A percentile compares a stretch with the other conserved stretches of the same genome.
Evolutionary conservation across 1,284 basidiomycete genomes (phyloP).

Genomic region (Fistulina hepatica): DNA sequence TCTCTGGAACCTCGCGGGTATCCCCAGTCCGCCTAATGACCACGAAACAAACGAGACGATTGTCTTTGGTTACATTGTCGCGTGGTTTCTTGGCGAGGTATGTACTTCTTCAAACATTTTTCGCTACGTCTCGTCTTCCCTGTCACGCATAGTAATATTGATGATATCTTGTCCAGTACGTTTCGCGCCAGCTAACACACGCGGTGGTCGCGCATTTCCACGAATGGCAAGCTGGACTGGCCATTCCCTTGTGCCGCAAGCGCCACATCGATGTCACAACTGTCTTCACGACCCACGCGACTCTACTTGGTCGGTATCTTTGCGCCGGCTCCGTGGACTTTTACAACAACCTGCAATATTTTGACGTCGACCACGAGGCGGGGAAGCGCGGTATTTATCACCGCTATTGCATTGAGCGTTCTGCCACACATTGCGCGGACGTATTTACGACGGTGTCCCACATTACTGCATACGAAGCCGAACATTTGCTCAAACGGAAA

Average conservation of each 20-base stretch:
- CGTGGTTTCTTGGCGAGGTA: slow-evolving; percentile 97
- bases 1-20: slow-evolving; percentile 95
- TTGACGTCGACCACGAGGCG: slow-evolving; percentile 98
- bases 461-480: slow-evolving; percentile 94
- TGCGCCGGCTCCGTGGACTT: slow-evolving; percentile 97
- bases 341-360: slow-evolving; percentile 99
- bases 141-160: slow-evolving; percentile 11
- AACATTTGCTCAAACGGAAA: slow-evolving; percentile 94
- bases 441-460: slow-evolving; percentile 98
- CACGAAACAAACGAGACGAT: slow-evolving; percentile 99
- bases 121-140: slow-evolving; percentile 11
- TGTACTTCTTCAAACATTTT: slow-evolving; percentile 10
- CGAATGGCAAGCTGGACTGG: slow-evolving; percentile 98
- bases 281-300: slow-evolving; percentile 98
- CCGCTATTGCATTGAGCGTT: slow-evolving; percentile 94
- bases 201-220: slow-evolving; percentile 97
- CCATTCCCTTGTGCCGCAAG: slow-evolving; percentile 93
- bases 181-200: slow-evolving; percentile 64
- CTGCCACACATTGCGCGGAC: slow-evolving; percentile 89
- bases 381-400: slow-evolving; percentile 93
- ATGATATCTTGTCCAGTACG: too few relatives aligned
- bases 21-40: slow-evolving; percentile 91
- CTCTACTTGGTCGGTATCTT: slow-evolving; percentile 92
- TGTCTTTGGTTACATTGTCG: slow-evolving; percentile 95
- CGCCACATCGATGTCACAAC: slow-evolving; percentile 96